Evolutionary conservation across 2,329 filamentous ascomycete species (phyloP).

Genomic region (Gnomoniopsis smithogilvyi): DNA sequence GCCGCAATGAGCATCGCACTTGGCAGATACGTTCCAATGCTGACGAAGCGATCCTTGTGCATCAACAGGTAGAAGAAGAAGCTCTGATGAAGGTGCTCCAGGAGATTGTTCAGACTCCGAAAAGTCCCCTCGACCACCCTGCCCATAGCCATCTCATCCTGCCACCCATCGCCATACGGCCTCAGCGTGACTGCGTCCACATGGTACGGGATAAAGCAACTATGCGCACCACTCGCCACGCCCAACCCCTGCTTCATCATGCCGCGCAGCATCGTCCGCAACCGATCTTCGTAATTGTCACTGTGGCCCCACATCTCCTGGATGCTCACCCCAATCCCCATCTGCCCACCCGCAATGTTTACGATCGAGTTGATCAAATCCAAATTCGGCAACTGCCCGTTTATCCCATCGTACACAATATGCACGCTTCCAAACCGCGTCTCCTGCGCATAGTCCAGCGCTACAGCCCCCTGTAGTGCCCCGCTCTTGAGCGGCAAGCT

Average conservation of each 20-base stretch:
- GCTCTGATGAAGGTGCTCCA: slow-evolving; percentile 96
- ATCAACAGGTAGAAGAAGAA: slow-evolving; percentile 99
- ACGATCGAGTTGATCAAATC: slow-evolving; percentile 95
- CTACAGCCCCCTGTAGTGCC: slow-evolving; percentile 85
- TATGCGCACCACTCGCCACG: slow-evolving; percentile 86
- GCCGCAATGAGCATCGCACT: slow-evolving; percentile 96
- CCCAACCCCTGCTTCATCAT: slow-evolving; percentile 92
- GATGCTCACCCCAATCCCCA: slow-evolving; percentile 80
- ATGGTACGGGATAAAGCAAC: slow-evolving; percentile 95
- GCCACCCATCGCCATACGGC: slow-evolving; percentile 87
- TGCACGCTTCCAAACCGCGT: slow-evolving; percentile 84
- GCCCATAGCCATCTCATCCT: slow-evolving; percentile 96
- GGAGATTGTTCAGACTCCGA: slow-evolving; percentile 89
- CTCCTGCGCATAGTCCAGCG: slow-evolving; percentile 88
- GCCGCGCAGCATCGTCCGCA: slow-evolving; percentile 84
- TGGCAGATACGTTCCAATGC: slow-evolving; percentile 94
- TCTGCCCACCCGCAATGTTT: slow-evolving; percentile 82
- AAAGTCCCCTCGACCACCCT: slow-evolving; percentile 87
- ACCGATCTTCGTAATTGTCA: slow-evolving; percentile 74
- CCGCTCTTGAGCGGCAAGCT: slow-evolving; percentile 87
- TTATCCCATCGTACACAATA: slow-evolving; percentile 91
- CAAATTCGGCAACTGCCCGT: slow-evolving; percentile 91
- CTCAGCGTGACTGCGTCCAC: slow-evolving; percentile 94
- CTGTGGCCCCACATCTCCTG: slow-evolving; percentile 83
- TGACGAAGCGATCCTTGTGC: slow-evolving; percentile 89